Evolutionary conservation across 495 filamentous ascomycete species (phyloP), one percentile per base, ranked within the genome.

Genomic region (Cudoniella acicularis): DNA sequence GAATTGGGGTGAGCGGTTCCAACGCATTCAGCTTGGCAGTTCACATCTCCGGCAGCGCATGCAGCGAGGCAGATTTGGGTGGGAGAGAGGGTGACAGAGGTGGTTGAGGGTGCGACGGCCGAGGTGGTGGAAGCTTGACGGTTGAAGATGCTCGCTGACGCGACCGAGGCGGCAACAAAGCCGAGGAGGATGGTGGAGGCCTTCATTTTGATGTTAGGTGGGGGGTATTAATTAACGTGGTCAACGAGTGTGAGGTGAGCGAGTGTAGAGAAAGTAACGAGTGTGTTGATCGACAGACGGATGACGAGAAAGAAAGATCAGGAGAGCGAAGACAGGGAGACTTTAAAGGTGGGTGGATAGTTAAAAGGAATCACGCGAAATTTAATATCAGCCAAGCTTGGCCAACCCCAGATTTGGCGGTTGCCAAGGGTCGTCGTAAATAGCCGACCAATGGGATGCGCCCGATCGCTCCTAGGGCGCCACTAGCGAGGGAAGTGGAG

Each of bases 11-110:
- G 51, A 9, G 51, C 51, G 3, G 51, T 6, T 4, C 51, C 51
- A n/a, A 54, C 21, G n/a, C 51, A 54, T 3, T 25, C 51, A 41
- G 51, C 51, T 10, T 24, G 51, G 36, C 51, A 54, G 22, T 54
- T 24, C n/a, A 54, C 51, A 43, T 54, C 51, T 26, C n/a, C 22
- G 30, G 36, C 51, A 21, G 11, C 22, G 51, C 51, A 54, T 18
- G 27, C 21, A 1, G 11, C 27, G 36, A 54, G 51, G 22, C 51
- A 54, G 30, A 18, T 18, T 54, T 17, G n/a, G 18, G 21, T 20
- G 2, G 51, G 51, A 6, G 51, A 36, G 21, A 43, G 51, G 11
- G 51, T 11, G 21, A 36, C 30, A 2, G 51, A 40, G 10, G 51
- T 54, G 2, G 51, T 54, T 42, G 36, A 10, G 2, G 51, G 30